Evolutionary conservation across 208 protist species (phyloP).

Genomic region (Lotmaria passim): DNA sequence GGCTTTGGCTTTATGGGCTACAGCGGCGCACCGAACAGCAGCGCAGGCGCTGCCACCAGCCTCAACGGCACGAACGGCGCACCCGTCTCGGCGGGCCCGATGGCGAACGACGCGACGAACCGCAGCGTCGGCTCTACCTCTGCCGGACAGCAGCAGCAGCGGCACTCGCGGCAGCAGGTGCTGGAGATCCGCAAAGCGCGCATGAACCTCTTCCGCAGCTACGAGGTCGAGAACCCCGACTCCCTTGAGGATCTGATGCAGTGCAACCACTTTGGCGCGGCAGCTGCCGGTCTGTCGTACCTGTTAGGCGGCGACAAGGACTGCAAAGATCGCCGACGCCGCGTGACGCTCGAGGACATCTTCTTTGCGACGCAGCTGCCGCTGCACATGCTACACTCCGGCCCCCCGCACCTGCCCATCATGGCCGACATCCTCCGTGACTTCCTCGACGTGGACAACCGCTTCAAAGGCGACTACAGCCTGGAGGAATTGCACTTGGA

Average conservation of each 20-base stretch:
- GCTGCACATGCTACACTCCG: constrained; percentile 82
- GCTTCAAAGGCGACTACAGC: constrained; percentile 87
- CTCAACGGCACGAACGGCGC: constrained; percentile 18
- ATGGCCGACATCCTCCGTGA: constrained; percentile 86
- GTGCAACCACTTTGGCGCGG: constrained; percentile 82
- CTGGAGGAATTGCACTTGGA: constrained; percentile 84
- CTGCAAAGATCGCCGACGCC: constrained; percentile 72
- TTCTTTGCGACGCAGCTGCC: constrained; percentile 92
- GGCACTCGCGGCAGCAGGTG: constrained; percentile 73
- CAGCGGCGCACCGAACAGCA: constrained; percentile 15
- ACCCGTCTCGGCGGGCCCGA: background rate
- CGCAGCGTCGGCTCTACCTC: constrained; percentile 40
- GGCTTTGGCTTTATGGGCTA: constrained; percentile 37
- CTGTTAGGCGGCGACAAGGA: constrained; percentile 74
- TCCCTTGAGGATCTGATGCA: constrained; percentile 47
- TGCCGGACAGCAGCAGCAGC: constrained; percentile 38
- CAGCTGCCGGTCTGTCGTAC: constrained; percentile 76
- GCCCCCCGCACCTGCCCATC: constrained; percentile 67
- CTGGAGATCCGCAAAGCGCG: constrained; percentile 73
- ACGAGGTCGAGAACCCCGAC: constrained; percentile 65
- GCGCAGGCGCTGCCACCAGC: constrained; percentile 2
- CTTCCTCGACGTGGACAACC: constrained; percentile 90
- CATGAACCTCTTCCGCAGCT: constrained; percentile 75
- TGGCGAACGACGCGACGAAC: constrained; percentile 24
- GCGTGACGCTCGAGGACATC: constrained; percentile 90